phyloP scores from a whole-genome alignment of 1,139 yeast species.

The Geotrichum restrictum region DNA sequence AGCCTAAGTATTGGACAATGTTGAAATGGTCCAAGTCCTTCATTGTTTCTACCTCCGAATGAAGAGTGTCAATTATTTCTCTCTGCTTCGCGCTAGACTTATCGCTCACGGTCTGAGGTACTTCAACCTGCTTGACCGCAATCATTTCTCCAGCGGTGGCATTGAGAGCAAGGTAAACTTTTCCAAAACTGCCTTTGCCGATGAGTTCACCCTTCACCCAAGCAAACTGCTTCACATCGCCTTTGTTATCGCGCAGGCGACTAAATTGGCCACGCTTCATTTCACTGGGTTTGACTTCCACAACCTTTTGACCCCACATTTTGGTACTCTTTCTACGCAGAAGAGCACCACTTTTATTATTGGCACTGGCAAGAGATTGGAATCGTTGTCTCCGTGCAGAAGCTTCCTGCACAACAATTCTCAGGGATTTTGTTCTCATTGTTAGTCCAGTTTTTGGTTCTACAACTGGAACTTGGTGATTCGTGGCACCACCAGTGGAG shows the following conservation, averaged over 20 bases:
- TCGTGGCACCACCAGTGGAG: not conserved
- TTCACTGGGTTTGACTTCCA: conserved; percentile 80
- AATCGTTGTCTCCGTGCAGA: conserved; percentile 52
- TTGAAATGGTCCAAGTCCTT: conserved; percentile 91
- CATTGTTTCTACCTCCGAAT: conserved; percentile 89
- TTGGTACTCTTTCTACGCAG: conserved; percentile 79
- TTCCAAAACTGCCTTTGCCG: conserved; percentile 97
- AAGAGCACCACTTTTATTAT: conserved; percentile 33
- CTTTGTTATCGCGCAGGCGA: conserved; percentile 58
- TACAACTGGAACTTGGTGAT: not conserved
- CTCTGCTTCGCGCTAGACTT: conserved; percentile 43
- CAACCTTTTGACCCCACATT: conserved; percentile 94
- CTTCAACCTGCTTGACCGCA: conserved; percentile 93
- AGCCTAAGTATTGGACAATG: conserved; percentile 93
- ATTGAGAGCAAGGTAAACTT: conserved; percentile 85
- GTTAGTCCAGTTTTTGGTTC: conserved; percentile 12
- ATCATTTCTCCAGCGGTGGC: conserved; percentile 98
- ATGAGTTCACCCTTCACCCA: conserved; percentile 98
- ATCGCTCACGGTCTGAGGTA: conserved; percentile 50
- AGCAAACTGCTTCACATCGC: conserved; percentile 77
- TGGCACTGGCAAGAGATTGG: conserved; percentile 34
- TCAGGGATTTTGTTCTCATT: conserved; percentile 66
- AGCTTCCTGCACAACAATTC: conserved; percentile 92
- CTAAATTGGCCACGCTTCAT: conserved; percentile 54
- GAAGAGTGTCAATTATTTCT: conserved; percentile 76